These are phyloP conservation scores for Gastrolobium villosum DNA, from an alignment of 306 rosid genomes.

Conservation along the genomic window DNA sequence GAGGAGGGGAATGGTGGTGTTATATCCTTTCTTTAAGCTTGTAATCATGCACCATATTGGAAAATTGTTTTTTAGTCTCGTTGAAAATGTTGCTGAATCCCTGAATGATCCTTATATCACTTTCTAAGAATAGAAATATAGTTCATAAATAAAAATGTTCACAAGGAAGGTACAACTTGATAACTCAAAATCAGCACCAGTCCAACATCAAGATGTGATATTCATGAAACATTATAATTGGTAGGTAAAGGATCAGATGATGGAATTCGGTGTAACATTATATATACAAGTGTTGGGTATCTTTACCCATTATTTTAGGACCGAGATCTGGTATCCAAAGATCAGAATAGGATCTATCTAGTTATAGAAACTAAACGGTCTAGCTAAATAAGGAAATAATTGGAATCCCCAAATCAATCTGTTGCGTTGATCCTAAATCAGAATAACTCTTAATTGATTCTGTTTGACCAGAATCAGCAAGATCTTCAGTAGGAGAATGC, in stretches of 20 bases:
- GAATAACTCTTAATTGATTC: too few relatives aligned
- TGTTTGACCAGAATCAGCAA: too few relatives aligned
- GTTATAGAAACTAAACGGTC: too few relatives aligned
- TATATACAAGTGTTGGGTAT: too few relatives aligned
- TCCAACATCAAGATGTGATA: neutral
- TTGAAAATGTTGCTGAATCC: constrained; percentile 19
- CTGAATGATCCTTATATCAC: constrained; percentile 13
- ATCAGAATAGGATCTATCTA: too few relatives aligned
- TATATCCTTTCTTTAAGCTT: constrained; percentile 30
- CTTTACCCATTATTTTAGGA: too few relatives aligned
- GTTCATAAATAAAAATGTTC: constrained; percentile 29
- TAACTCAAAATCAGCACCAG: constrained; percentile 32
- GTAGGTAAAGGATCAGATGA: neutral
- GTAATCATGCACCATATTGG: neutral
- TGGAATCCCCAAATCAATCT: too few relatives aligned
- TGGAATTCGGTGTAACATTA: too few relatives aligned
- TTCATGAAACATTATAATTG: constrained; percentile 33
- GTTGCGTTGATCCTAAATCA: too few relatives aligned
- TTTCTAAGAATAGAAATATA: constrained; percentile 26
- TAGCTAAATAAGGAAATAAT: too few relatives aligned
- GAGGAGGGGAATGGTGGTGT: neutral
- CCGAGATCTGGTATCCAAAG: too few relatives aligned
- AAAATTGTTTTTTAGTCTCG: constrained; percentile 10
- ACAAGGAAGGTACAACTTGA: neutral
- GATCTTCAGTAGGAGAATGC: neutral